These are phyloP conservation scores for Nemania sp. DNA, from an alignment of 2,329 filamentous ascomycete genomes.

Conservation along the genomic window DNA sequence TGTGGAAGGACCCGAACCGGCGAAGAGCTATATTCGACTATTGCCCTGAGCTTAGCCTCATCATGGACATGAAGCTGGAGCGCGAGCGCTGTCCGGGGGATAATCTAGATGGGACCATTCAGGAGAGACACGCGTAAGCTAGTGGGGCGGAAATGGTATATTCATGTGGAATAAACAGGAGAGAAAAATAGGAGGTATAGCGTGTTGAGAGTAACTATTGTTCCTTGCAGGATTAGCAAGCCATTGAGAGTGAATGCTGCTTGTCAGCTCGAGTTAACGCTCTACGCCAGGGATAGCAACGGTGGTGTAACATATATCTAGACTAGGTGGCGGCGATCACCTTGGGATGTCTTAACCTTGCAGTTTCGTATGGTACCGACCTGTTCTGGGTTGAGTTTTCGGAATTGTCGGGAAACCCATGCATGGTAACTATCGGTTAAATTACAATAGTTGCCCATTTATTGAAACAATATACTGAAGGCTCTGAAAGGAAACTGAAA, in stretches of 20 bases:
- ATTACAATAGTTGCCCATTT: slow-evolving; percentile 5
- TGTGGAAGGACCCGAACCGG: slow-evolving; percentile 60
- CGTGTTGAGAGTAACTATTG: slow-evolving; percentile 31
- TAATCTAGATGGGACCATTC: slow-evolving; percentile 41
- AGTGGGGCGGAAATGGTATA: neutral
- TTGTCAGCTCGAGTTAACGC: slow-evolving; percentile 7
- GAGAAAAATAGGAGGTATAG: neutral
- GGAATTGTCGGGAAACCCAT: neutral
- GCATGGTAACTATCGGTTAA: slow-evolving; percentile 6
- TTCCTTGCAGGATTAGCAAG: slow-evolving; percentile 29
- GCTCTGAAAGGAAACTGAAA: neutral
- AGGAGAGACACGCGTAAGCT: neutral
- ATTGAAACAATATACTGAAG: neutral
- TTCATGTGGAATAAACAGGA: neutral
- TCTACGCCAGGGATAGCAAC: neutral
- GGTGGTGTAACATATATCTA: slow-evolving; percentile 13
- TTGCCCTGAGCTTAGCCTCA: slow-evolving; percentile 67
- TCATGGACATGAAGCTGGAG: slow-evolving; percentile 69
- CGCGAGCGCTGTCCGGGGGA: slow-evolving; percentile 59
- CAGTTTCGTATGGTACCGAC: neutral
- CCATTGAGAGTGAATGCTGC: neutral
- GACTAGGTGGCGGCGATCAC: slow-evolving; percentile 12
- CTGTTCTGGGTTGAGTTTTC: neutral
- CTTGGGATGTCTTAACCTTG: neutral
- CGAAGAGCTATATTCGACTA: slow-evolving; percentile 65